Base-by-base conservation (phyloP, 1,284 basidiomycete genomes). In the Stygiomarasmius scandens region DNA sequence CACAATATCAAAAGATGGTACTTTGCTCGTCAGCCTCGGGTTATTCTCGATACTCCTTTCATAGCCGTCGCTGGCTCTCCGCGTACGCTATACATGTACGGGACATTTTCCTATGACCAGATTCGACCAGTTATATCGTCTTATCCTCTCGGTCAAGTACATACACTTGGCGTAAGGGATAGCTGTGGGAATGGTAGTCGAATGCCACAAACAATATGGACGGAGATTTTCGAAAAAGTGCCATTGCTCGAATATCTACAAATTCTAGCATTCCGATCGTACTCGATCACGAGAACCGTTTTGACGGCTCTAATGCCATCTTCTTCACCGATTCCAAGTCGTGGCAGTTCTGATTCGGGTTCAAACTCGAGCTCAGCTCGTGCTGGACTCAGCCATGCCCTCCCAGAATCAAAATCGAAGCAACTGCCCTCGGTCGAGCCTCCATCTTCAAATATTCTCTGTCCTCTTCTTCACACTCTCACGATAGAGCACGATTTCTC, bases 401-500 rank as follows among this genome's bases (percentile, higher is more conserved):
- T 32, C 29, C 6, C 29, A 32, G 29, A 32, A 32, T 12, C 29
- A 32, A 32, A 32, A 32, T 32, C 29, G 12, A 32, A 32, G 12
- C 29, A 32, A 32, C 5, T 32, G 6, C 29, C 29, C 5, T 32
- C 12, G 29, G 6, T 41, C 38, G n/a, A 41, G 16, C 16, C 38
- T 16, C 16, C 38, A 24, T 47, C 49, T 20, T 47, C 45, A 9
- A 22, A 41, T 14, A 16, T 52, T 34, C 55, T 57, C 24, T 57
- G 50, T 32, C 55, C 55, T 2, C 51, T 41, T 27, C 55, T 57
- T 44, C 29, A 43, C 19, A 27, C 32, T 5, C 50, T 57, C n/a
- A 24, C 43, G 10, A 49, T 57, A n/a, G 50, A 57, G 38, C 55
- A 57, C 36, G 55, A 57, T 22, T 50, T 44, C 24, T 49, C 51